These are phyloP conservation scores for Comarum palustre DNA, from an alignment of 306 rosid species.

Conservation along the genomic window DNA sequence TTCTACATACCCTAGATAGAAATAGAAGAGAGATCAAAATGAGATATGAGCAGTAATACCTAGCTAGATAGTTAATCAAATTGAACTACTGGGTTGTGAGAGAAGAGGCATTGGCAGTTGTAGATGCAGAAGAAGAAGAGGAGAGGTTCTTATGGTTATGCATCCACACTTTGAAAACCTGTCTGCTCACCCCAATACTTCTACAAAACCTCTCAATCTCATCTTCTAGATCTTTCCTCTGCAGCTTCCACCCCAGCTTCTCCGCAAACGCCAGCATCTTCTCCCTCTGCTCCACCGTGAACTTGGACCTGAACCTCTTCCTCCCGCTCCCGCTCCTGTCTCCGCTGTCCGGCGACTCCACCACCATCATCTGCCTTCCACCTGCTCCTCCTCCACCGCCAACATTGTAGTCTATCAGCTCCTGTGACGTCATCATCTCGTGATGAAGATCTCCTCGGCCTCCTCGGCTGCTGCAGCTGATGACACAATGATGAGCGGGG, in stretches of 20 bases:
- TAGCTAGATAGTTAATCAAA: background rate
- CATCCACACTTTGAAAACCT: conserved; percentile 90
- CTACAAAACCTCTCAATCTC: conserved; percentile 71
- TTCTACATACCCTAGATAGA: background rate
- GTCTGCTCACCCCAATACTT: conserved; percentile 61
- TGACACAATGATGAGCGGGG: background rate
- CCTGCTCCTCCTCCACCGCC: background rate
- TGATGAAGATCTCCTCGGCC: conserved; percentile 13
- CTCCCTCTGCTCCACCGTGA: conserved; percentile 73
- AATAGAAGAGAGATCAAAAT: background rate
- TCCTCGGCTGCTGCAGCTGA: conserved; percentile 28
- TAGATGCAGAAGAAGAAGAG: conserved; percentile 44
- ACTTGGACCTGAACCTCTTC: conserved; percentile 72
- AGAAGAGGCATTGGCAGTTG: conserved; percentile 57
- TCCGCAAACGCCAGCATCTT: conserved; percentile 85
- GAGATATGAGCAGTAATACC: background rate
- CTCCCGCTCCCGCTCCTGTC: conserved; percentile 29
- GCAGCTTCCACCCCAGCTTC: conserved; percentile 81
- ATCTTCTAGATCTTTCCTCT: conserved; percentile 65
- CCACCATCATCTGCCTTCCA: conserved; percentile 12
- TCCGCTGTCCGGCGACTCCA: conserved; percentile 21
- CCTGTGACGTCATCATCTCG: conserved; percentile 11
- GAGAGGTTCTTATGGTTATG: conserved; percentile 72
- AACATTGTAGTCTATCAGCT: conserved; percentile 18
- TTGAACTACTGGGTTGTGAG: conserved; percentile 47